These are phyloP conservation scores for Striga asiatica DNA, from an alignment of 257 asterid genomes.

Conservation along the genomic window DNA sequence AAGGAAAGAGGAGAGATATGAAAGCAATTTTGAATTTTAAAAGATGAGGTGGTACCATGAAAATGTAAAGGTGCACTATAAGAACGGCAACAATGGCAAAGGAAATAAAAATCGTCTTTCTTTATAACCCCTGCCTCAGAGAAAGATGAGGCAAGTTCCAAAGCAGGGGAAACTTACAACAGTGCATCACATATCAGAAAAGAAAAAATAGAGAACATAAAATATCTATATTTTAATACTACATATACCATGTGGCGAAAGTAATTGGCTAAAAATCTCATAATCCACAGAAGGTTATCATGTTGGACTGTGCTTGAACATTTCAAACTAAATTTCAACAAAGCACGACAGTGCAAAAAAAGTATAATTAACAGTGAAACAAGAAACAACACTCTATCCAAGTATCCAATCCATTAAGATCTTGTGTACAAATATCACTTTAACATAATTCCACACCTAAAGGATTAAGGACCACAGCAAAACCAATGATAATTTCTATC, in stretches of 20 bases:
- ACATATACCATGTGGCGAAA: slow-evolving; percentile 27
- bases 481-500: slow-evolving; percentile 36
- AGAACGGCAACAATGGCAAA: background rate
- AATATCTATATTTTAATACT: slow-evolving; percentile 28
- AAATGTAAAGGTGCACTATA: too few relatives aligned
- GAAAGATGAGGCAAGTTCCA: background rate
- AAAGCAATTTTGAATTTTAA: too few relatives aligned
- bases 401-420: slow-evolving; percentile 22
- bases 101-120: background rate
- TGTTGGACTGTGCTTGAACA: slow-evolving; percentile 21
- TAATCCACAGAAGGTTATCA: slow-evolving; percentile 28
- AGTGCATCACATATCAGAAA: slow-evolving; percentile 1
- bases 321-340: slow-evolving; percentile 21
- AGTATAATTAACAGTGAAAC: too few relatives aligned
- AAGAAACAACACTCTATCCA: slow-evolving; percentile 25
- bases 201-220: background rate
- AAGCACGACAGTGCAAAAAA: slow-evolving; percentile 8
- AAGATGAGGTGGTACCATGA: too few relatives aligned
- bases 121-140: background rate
- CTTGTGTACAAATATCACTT: slow-evolving; percentile 33
- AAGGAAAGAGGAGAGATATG: too few relatives aligned
- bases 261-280: slow-evolving; percentile 23
- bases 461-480: slow-evolving; percentile 7
- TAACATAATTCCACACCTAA: slow-evolving; percentile 24
- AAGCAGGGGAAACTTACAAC: slow-evolving; percentile 24